Percentiles rank a stretch among this genome's conserved stretches.
phyloP scores from a whole-genome alignment of 305 asterid genomes.

The Solanum hybrid region DNA sequence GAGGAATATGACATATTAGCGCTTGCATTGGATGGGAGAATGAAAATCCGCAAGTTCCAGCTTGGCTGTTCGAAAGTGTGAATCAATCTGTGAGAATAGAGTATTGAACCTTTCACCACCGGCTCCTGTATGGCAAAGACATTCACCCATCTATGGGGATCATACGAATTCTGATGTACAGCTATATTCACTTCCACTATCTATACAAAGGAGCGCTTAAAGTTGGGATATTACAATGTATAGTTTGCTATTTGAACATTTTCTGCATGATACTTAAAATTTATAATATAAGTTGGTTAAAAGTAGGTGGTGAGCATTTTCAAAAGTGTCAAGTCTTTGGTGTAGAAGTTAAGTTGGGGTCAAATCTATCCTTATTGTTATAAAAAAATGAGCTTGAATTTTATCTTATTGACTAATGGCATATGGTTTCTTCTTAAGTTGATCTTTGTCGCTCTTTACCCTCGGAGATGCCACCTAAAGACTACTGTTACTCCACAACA shows the following conservation, averaged over 20 bases:
- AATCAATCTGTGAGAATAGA: not conserved
- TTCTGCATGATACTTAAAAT: not conserved
- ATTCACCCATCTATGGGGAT: not conserved
- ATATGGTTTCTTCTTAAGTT: not conserved
- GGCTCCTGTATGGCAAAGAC: not conserved
- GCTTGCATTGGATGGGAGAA: constrained; percentile 68
- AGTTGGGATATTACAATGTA: not conserved
- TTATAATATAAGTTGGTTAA: not conserved
- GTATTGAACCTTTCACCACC: not conserved
- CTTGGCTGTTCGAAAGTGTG: constrained; percentile 39
- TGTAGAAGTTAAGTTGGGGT: not conserved
- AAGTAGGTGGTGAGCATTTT: not conserved
- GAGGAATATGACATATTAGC: constrained; percentile 86
- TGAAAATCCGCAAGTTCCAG: constrained; percentile 48
- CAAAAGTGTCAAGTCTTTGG: not conserved
- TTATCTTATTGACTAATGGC: not conserved
- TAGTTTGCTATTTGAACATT: not conserved
- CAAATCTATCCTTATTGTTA: not conserved
- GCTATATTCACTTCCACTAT: not conserved
- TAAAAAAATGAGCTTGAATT: not conserved
- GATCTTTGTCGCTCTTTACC: not conserved
- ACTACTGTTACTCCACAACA: not conserved
- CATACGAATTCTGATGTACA: not conserved
- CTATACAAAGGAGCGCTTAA: not conserved
- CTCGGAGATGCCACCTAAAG: not conserved